A percentile compares a stretch with the other conserved stretches of the same genome.
These are phyloP conservation scores for Hymenoscyphus fraxineus DNA, from an alignment of 2,329 filamentous ascomycete genomes.

Conservation along the genomic window DNA sequence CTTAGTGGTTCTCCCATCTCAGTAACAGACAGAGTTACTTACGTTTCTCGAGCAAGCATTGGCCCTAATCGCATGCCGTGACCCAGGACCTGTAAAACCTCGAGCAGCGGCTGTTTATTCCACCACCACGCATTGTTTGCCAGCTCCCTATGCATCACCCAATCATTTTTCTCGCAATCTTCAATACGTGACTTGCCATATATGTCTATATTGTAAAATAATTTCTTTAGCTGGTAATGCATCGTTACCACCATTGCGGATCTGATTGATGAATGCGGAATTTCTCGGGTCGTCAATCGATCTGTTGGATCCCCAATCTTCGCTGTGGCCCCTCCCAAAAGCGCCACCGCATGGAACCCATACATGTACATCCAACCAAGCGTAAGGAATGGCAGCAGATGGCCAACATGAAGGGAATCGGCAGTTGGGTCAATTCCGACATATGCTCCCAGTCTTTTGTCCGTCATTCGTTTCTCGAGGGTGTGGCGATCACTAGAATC, in stretches of 20 bases:
- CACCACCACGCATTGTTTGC: slow-evolving; percentile 86
- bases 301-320: slow-evolving; percentile 77
- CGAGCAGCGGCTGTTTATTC: slow-evolving; percentile 64
- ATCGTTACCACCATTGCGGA: slow-evolving; percentile 65
- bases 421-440: slow-evolving; percentile 82
- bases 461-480: slow-evolving; percentile 61
- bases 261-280: slow-evolving; percentile 48
- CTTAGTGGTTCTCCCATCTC: slow-evolving; percentile 13
- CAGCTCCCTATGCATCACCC: slow-evolving; percentile 63
- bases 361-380: slow-evolving; percentile 81
- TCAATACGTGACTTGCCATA: slow-evolving; percentile 61
- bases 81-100: slow-evolving; percentile 73
- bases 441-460: slow-evolving; percentile 68
- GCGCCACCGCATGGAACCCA: slow-evolving; percentile 63
- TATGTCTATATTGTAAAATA: slow-evolving; percentile 71
- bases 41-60: slow-evolving; percentile 87
- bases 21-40: slow-evolving; percentile 39
- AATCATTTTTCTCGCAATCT: slow-evolving; percentile 58
- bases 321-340: slow-evolving; percentile 72
- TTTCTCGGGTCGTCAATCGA: slow-evolving; percentile 58
- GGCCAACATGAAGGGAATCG: slow-evolving; percentile 73
- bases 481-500: slow-evolving; percentile 39
- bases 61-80: slow-evolving; percentile 72
- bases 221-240: slow-evolving; percentile 62
- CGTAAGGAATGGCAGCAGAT: slow-evolving; percentile 77